Percentiles rank a stretch among this genome's conserved stretches.
Conservation (phyloP, 176 grass and related monocot species). For the Panicum miliaceum region DNA sequence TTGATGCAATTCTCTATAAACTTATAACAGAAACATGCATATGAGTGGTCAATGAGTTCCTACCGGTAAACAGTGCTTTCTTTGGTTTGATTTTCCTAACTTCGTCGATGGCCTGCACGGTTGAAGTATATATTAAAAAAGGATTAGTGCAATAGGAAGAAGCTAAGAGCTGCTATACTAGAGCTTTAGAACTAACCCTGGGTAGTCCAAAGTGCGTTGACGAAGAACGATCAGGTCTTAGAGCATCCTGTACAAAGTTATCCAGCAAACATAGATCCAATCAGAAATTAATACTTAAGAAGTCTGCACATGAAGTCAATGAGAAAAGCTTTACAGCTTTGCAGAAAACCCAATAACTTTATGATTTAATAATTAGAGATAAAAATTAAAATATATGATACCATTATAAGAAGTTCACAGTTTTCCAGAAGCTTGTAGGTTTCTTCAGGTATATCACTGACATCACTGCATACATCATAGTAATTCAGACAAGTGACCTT, state of each 20-base stretch:
- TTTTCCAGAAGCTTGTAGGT: constrained; percentile 85
- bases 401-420: constrained; percentile 94
- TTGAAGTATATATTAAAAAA: constrained; percentile 47
- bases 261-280: constrained; percentile 23
- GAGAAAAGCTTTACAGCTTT: constrained; percentile 28
- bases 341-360: constrained; percentile 26
- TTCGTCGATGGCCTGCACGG: constrained; percentile 78
- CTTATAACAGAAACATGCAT: neutral
- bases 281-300: neutral
- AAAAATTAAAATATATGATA: constrained; percentile 47
- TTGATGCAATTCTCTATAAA: neutral
- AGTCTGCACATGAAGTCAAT: constrained; percentile 29
- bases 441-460: constrained; percentile 96
- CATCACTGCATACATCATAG: constrained; percentile 69
- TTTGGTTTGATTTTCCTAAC: constrained; percentile 93
- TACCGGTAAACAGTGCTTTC: constrained; percentile 94
- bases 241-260: constrained; percentile 67
- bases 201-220: constrained; percentile 90
- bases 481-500: constrained; percentile 33
- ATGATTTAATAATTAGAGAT: constrained; percentile 23
- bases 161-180: neutral
- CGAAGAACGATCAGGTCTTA: constrained; percentile 95
- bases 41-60: constrained; percentile 25
- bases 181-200: constrained; percentile 55
- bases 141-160: constrained; percentile 21